Base-by-base conservation (phyloP, 2,329 filamentous ascomycete species). In the Neonectria faginata region DNA sequence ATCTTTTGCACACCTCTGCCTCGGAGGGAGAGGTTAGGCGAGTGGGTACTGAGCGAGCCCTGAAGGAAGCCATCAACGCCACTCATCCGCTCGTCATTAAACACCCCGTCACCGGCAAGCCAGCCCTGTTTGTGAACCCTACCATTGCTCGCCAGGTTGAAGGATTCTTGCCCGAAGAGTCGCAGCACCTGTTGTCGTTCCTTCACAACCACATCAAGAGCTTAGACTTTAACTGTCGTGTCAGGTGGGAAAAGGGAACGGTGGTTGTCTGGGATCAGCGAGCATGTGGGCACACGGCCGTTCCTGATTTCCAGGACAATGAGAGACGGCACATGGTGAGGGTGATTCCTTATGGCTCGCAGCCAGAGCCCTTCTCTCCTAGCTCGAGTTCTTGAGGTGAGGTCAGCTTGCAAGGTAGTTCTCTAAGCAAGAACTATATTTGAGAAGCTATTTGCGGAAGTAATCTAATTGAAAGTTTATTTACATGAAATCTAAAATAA, bases 211-310 rank as follows among this genome's bases (percentile, higher is more conserved):
- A 77, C 5, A 74, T 77, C 3, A 58, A 64, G 1, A 77, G 75
- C 11, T n/a, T 77, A 14, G 75, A 77, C 25, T 77, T 77, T 2
- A 71, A 65, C 2, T 77, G 75, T n/a, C 67, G 75, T 0, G 66
- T 77, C 0, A 67, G 57, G 2, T 77, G 75, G 75, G 74, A 77
- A 62, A 71, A 71, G 11, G 73, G 75, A 0, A 71, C 70, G 1
- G 75, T 77, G 0, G 73, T 77, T 2, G 68, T 77, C 2, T 76
- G 75, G 75, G 75, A 77, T 48, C 75, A 77, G 53, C 54, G 75
- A 4, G 54, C 52, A 2, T 65, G 66, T 1, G 74, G 68, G 2
- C 75, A 77, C 25, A 71, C 67, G 10, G 75, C 75, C 0, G 73
- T 77, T 8, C 75, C 75, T 2, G 74, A 77, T 60, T 77, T 76